Evolutionary conservation across 768 basidiomycete species (phyloP).

Genomic region (Podaxis pistillaris): DNA sequence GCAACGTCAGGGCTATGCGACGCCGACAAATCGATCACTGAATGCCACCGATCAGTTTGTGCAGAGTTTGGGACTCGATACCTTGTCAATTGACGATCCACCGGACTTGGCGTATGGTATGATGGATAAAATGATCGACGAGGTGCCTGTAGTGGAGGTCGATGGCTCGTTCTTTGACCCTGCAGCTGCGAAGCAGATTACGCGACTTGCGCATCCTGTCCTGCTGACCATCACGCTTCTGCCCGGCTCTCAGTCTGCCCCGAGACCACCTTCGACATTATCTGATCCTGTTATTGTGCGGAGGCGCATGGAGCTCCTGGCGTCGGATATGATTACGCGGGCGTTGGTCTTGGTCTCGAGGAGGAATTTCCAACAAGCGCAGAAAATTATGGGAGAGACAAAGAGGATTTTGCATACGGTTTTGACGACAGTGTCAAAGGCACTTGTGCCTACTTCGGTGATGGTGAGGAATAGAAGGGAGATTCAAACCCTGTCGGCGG

Average conservation of each 20-base stretch:
- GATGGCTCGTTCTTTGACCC: constrained; percentile 97
- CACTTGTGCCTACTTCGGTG: constrained; percentile 50
- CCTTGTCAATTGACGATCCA: constrained; percentile 68
- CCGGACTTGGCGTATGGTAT: constrained; percentile 82
- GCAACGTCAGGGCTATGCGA: constrained; percentile 18
- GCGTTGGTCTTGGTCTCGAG: constrained; percentile 89
- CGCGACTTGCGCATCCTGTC: constrained; percentile 88
- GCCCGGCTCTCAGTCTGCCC: constrained; percentile 43
- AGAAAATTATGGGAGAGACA: constrained; percentile 87
- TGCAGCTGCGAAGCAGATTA: constrained; percentile 75
- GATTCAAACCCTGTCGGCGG: constrained; percentile 64
- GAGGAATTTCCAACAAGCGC: constrained; percentile 87
- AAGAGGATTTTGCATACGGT: constrained; percentile 92
- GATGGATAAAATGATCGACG: constrained; percentile 97
- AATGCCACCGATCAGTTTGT: constrained; percentile 92
- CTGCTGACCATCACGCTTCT: constrained; percentile 92
- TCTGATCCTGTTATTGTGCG: constrained; percentile 91
- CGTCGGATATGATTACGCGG: constrained; percentile 96
- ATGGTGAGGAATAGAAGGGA: constrained; percentile 74
- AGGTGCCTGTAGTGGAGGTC: constrained; percentile 94
- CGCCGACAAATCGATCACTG: constrained; percentile 35
- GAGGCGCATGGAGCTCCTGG: constrained; percentile 93
- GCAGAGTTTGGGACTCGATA: constrained; percentile 79
- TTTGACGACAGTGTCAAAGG: constrained; percentile 77
- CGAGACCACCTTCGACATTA: constrained; percentile 40